Conservation (phyloP, 1,139 yeast genomes). For the Meyerozyma guilliermondii region DNA sequence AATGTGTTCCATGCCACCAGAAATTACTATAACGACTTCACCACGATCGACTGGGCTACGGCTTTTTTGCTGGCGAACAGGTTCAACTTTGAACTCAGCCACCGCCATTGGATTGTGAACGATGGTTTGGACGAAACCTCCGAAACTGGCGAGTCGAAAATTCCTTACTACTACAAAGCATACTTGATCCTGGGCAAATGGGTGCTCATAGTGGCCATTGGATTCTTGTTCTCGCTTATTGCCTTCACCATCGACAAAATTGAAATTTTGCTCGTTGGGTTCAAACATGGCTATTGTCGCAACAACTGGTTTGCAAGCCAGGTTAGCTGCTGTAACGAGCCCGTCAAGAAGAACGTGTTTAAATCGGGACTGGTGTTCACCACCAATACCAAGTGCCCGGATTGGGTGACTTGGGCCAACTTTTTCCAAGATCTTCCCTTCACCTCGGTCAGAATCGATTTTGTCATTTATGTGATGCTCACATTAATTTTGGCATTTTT, state of each 20-base stretch:
- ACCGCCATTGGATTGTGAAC: constrained; percentile 22
- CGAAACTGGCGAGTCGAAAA: constrained; percentile 5
- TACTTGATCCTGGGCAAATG: constrained; percentile 36
- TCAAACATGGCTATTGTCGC: constrained; percentile 52
- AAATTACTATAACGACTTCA: constrained; percentile 55
- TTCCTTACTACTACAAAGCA: constrained; percentile 21
- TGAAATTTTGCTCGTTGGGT: constrained; percentile 48
- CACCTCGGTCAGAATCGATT: constrained; percentile 19
- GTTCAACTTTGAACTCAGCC: constrained; percentile 34
- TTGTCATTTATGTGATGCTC: constrained; percentile 34
- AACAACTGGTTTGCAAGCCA: constrained; percentile 44
- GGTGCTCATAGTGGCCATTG: constrained; percentile 46
- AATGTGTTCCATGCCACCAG: constrained; percentile 18
- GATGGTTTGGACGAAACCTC: constrained; percentile 1
- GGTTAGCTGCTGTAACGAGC: constrained; percentile 35
- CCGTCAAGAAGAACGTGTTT: constrained; percentile 14
- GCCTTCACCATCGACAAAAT: constrained; percentile 49
- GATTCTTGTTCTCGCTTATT: constrained; percentile 44
- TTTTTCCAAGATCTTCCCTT: constrained; percentile 19
- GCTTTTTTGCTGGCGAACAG: constrained; percentile 46
- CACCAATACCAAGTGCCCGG: constrained; percentile 20
- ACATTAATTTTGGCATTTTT: constrained; percentile 40
- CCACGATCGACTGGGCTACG: constrained; percentile 66
- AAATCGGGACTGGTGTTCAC: constrained; percentile 17
- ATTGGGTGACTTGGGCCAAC: constrained; percentile 48